Conservation (phyloP, 2,329 filamentous ascomycete genomes). For the Exophiala calicioides region DNA sequence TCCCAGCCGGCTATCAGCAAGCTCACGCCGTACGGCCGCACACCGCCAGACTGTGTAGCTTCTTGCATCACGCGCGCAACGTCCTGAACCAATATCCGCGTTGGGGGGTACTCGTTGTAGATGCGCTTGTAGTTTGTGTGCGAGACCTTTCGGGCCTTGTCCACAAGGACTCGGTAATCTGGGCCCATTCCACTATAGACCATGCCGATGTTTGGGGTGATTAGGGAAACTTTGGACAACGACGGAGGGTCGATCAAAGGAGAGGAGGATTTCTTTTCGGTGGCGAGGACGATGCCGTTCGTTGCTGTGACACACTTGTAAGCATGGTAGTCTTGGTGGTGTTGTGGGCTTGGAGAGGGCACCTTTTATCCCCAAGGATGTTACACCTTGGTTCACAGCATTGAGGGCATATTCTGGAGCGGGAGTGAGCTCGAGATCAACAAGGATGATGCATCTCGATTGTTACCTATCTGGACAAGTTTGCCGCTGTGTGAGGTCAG, state of each 20-base stretch:
- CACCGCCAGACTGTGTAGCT: slow-evolving; percentile 96
- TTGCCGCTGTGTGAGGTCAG: slow-evolving; percentile 74
- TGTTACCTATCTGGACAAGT: slow-evolving; percentile 92
- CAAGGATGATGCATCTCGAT: slow-evolving; percentile 21
- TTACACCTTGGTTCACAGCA: slow-evolving; percentile 98
- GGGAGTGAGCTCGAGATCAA: slow-evolving; percentile 27
- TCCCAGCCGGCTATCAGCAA: slow-evolving; percentile 97
- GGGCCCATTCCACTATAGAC: slow-evolving; percentile 99
- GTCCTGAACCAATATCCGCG: slow-evolving; percentile 97
- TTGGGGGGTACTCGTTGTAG: slow-evolving; percentile 99
- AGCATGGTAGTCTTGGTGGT: slow-evolving; percentile 3
- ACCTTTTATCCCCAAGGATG: slow-evolving; percentile 98
- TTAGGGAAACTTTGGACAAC: slow-evolving; percentile 93
- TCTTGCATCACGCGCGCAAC: slow-evolving; percentile 98
- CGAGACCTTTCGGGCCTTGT: slow-evolving; percentile 96
- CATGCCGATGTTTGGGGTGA: slow-evolving; percentile 99
- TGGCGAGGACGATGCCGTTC: slow-evolving; percentile 97
- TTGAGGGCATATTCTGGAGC: slow-evolving; percentile 93
- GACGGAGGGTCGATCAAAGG: slow-evolving; percentile 94
- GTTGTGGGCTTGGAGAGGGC: slow-evolving; percentile 33
- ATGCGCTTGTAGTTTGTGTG: slow-evolving; percentile 99
- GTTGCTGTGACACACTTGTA: slow-evolving; percentile 64
- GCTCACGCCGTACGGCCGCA: slow-evolving; percentile 94
- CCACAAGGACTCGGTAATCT: slow-evolving; percentile 95
- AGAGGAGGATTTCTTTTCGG: slow-evolving; percentile 98